These are phyloP conservation scores for Setaria italica DNA, from an alignment of 202 grass and related monocot species.

Conservation along the genomic window DNA sequence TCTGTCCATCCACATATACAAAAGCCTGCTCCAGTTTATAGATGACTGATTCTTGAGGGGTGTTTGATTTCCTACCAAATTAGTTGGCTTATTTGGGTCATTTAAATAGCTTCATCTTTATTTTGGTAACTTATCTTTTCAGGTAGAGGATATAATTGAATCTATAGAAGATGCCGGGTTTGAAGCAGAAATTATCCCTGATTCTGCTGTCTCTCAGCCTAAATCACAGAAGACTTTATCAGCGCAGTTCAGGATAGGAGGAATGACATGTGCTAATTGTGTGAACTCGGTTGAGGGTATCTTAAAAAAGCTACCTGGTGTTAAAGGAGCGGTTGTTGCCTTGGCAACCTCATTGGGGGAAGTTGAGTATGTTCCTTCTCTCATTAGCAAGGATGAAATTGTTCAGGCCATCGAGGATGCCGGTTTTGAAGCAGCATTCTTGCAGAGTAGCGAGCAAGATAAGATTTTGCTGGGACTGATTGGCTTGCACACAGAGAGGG, in stretches of 20 bases:
- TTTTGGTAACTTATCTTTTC: constrained; percentile 43
- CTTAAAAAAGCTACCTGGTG: constrained; percentile 77
- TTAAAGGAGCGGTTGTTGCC: constrained; percentile 84
- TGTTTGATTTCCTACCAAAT: background rate
- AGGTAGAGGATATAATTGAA: constrained; percentile 90
- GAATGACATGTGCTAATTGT: constrained; percentile 98
- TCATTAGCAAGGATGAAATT: constrained; percentile 91
- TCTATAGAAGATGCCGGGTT: constrained; percentile 97
- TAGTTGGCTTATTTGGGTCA: constrained; percentile 4
- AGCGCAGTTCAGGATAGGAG: constrained; percentile 92
- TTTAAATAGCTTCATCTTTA: constrained; percentile 25
- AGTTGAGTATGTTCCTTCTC: constrained; percentile 83
- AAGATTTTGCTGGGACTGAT: constrained; percentile 72
- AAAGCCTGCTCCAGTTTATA: background rate
- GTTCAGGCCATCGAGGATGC: constrained; percentile 92
- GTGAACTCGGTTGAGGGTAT: constrained; percentile 97
- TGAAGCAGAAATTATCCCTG: constrained; percentile 88
- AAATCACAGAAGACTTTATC: constrained; percentile 75
- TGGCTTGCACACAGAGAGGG: constrained; percentile 56
- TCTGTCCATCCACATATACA: constrained; percentile 6
- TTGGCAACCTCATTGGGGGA: constrained; percentile 88
- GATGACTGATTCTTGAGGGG: background rate
- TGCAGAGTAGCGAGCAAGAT: constrained; percentile 89
- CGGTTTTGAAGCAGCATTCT: constrained; percentile 91
- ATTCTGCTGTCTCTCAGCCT: constrained; percentile 57